These are phyloP conservation scores for Pharus latifolius DNA, from an alignment of 176 grass and related monocot species.

Conservation along the genomic window DNA sequence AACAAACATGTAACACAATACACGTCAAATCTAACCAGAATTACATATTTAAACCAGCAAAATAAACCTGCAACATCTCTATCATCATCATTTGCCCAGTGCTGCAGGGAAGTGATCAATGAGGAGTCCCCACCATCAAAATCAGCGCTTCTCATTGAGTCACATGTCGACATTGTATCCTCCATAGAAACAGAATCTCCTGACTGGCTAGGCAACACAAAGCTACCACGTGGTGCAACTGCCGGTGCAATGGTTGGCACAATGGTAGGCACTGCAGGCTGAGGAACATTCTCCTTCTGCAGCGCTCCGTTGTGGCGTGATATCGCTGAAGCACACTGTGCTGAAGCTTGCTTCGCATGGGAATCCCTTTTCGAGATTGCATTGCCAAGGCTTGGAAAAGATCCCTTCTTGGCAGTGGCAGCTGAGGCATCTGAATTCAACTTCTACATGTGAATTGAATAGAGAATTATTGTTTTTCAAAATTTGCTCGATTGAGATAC, in stretches of 20 bases:
- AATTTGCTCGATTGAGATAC: neutral
- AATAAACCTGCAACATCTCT: conserved; percentile 40
- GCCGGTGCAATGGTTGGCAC: neutral
- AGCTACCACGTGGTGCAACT: neutral
- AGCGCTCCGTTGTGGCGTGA: neutral
- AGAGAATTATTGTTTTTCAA: neutral
- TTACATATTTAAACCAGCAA: neutral
- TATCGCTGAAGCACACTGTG: conserved; percentile 9
- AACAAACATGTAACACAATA: neutral
- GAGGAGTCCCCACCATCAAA: conserved; percentile 39
- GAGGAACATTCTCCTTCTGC: conserved; percentile 5
- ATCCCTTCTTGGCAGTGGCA: conserved; percentile 20
- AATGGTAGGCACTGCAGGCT: neutral
- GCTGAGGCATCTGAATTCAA: neutral
- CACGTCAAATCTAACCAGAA: neutral
- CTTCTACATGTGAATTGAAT: conserved; percentile 8
- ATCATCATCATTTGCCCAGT: conserved; percentile 24
- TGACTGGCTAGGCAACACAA: neutral
- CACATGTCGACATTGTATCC: conserved; percentile 55
- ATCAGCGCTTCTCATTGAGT: conserved; percentile 59
- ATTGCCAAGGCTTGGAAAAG: neutral
- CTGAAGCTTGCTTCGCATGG: neutral
- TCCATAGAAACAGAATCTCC: conserved; percentile 27
- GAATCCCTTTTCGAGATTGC: neutral
- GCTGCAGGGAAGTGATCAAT: conserved; percentile 47